phyloP scores from a whole-genome alignment of 257 asterid genomes.

The Linaria vulgaris region DNA sequence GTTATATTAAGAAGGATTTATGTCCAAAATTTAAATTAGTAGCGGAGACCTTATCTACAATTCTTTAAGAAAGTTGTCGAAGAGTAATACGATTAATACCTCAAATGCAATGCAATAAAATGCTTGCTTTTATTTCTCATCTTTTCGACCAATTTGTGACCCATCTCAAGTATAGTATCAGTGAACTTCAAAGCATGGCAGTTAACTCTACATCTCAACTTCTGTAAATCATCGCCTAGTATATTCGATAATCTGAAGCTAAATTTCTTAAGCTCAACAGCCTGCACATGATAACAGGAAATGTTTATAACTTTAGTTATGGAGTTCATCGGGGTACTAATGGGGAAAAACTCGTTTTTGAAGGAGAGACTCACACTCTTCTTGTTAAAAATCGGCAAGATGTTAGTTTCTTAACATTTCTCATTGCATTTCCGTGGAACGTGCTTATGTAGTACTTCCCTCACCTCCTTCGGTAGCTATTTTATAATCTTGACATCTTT shows the following conservation, averaged over 20 bases:
- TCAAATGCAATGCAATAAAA: conserved; percentile 66
- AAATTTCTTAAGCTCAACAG: conserved; percentile 64
- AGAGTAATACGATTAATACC: too few relatives aligned
- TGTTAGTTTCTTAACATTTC: conserved; percentile 57
- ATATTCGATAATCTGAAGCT: conserved; percentile 72
- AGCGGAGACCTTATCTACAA: too few relatives aligned
- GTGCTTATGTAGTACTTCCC: conserved; percentile 46
- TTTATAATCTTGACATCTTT: conserved; percentile 52
- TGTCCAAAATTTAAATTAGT: too few relatives aligned
- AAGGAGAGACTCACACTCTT: conserved; percentile 45
- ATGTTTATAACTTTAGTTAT: conserved; percentile 12
- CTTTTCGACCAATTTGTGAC: conserved; percentile 53
- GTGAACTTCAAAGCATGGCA: conserved; percentile 73
- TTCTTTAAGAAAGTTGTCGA: too few relatives aligned
- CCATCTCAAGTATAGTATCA: conserved; percentile 59
- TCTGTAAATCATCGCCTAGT: conserved; percentile 56
- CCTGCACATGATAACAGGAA: conserved; percentile 52
- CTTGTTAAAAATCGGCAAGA: conserved; percentile 53
- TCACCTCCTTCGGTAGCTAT: conserved; percentile 48
- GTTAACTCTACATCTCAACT: conserved; percentile 73
- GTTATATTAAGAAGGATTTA: too few relatives aligned
- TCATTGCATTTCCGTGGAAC: conserved; percentile 71
- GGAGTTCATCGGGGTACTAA: background rate
- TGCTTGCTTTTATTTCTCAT: conserved; percentile 60
- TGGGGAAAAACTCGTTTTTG: background rate